Conservation (phyloP, 2,329 filamentous ascomycete species). For the Xylariaceae sp. region DNA sequence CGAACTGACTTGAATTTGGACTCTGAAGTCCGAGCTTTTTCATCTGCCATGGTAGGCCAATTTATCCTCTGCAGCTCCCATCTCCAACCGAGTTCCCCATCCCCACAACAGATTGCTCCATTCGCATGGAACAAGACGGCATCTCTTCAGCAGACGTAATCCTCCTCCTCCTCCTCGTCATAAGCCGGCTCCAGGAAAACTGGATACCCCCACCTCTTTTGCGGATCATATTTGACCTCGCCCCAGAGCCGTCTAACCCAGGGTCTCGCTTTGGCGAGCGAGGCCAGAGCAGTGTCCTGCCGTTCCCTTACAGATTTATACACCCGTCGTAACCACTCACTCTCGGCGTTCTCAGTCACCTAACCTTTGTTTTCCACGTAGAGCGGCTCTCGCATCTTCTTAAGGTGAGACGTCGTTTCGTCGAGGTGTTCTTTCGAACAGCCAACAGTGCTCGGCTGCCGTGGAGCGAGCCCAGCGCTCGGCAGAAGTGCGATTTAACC, state of each 20-base stretch:
- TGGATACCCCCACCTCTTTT: not conserved
- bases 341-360: not conserved
- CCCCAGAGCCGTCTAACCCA: slow-evolving; percentile 1
- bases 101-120: not conserved
- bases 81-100: not conserved
- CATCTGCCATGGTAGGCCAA: not conserved
- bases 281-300: not conserved
- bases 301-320: not conserved
- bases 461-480: not conserved
- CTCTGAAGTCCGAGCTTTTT: not conserved
- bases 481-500: not conserved
- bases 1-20: not conserved
- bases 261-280: not conserved
- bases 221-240: not conserved
- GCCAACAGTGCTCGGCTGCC: not conserved
- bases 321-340: not conserved
- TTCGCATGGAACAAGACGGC: not conserved
- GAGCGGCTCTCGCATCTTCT: not conserved
- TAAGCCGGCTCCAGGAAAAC: not conserved
- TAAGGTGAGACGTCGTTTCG: not conserved
- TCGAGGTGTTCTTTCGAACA: not conserved
- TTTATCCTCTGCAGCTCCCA: not conserved
- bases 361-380: not conserved
- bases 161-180: not conserved
- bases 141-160: not conserved